Base-by-base conservation (phyloP, 345 rosid genomes). In the Sisymbrium irio region DNA sequence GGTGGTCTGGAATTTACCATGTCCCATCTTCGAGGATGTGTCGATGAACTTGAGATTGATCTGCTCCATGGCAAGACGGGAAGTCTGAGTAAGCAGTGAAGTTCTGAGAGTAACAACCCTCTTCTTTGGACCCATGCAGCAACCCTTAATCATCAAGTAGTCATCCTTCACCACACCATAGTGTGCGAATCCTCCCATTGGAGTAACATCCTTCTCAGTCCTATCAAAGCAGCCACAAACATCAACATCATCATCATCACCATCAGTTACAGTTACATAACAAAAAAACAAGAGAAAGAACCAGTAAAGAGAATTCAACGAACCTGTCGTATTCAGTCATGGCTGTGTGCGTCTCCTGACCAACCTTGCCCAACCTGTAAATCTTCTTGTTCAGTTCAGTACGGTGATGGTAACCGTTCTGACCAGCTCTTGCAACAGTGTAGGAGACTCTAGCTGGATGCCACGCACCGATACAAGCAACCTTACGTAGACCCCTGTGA, bases 401-500 rank as follows among this genome's bases (percentile, higher is more conserved):
- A 53, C 97, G 89, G 80, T 91, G 97, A 71, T 91, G 97, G 75
- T 91, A 91, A 40, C 97, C 97, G 13, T 91, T 91, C 81, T 91
- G 97, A 74, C 97, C 97, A 80, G 97, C 97, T 80, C 97, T 86
- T 27, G 97, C 97, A 5, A 91, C 97, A 6, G 97, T 91, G 67
- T 83, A 91, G 7, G 97, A 91, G 13, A 91, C 97, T 74, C 97
- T 87, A 10, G 96, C 96, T 45, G 97, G 97, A 85, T 91, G 97
- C 97, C 97, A 91, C 17, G 97, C 95, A 35, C 97, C 97, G 5
- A 91, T 91, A 84, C 97, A 91, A 66, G 97, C 97, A 30, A 91
- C 97, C 86, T 91, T 91, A 50, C 96, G 94, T 9, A 91, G 87
- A 82, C 97, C 97, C 27, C 97, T 80, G 75, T 91, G 97, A 47